phyloP scores from a whole-genome alignment of 2,329 filamentous ascomycete genomes.

The Chalaropsis ovoidea region DNA sequence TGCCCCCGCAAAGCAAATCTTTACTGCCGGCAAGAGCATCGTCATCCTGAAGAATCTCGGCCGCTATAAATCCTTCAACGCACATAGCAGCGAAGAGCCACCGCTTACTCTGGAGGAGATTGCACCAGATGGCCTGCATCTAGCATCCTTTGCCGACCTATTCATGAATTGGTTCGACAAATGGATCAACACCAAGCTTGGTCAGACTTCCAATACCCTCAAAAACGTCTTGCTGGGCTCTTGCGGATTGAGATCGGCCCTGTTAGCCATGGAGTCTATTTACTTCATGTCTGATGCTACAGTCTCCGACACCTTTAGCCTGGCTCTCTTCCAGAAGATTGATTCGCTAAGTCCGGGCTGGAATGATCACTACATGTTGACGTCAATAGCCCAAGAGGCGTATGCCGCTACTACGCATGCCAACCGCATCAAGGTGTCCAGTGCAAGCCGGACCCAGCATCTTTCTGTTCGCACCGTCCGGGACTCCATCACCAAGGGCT shows the following conservation, averaged over 20 bases:
- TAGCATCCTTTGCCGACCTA: slow-evolving; percentile 63
- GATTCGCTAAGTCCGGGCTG: slow-evolving; percentile 52
- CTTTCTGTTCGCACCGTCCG: slow-evolving; percentile 40
- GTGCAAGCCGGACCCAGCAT: slow-evolving; percentile 36
- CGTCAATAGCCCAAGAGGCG: slow-evolving; percentile 63
- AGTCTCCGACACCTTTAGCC: slow-evolving; percentile 54
- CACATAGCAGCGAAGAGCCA: slow-evolving; percentile 34
- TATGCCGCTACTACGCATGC: slow-evolving; percentile 53
- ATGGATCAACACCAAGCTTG: slow-evolving; percentile 70
- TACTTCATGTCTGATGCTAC: slow-evolving; percentile 71
- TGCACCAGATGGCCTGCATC: slow-evolving; percentile 38
- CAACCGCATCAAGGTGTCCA: slow-evolving; percentile 52
- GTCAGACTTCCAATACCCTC: slow-evolving; percentile 56
- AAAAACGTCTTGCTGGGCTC: slow-evolving; percentile 56
- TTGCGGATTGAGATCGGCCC: slow-evolving; percentile 54
- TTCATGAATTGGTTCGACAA: slow-evolving; percentile 60
- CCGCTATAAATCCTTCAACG: slow-evolving; percentile 36
- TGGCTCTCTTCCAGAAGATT: slow-evolving; percentile 63
- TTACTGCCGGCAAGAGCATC: slow-evolving; percentile 80
- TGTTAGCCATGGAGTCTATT: slow-evolving; percentile 59
- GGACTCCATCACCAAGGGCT: slow-evolving; percentile 45
- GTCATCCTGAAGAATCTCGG: slow-evolving; percentile 69
- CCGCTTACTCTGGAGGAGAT: slow-evolving; percentile 49
- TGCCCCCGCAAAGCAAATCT: slow-evolving; percentile 59
- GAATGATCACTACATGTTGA: slow-evolving; percentile 74